phyloP scores from a whole-genome alignment of 495 filamentous ascomycete genomes.

The Penicillium lividum region DNA sequence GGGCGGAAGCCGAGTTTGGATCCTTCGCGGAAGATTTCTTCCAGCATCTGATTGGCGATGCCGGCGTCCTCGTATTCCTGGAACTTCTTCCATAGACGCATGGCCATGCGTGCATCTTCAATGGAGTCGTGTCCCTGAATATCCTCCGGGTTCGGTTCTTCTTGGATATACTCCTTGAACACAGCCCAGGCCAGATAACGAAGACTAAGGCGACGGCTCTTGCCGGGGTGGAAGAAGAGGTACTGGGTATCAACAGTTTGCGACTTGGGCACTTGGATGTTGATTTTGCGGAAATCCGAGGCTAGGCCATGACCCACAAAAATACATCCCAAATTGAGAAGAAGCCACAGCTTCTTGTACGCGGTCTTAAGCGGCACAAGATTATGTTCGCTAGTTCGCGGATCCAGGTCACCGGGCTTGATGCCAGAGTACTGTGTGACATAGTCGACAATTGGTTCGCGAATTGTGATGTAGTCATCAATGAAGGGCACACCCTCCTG shows the following conservation, averaged over 20 bases:
- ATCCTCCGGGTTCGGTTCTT: conserved; percentile 55
- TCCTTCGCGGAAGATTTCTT: conserved; percentile 78
- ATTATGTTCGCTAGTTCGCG: conserved; percentile 68
- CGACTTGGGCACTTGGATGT: conserved; percentile 88
- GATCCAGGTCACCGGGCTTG: conserved; percentile 78
- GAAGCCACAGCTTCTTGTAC: conserved; percentile 97
- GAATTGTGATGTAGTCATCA: conserved; percentile 92
- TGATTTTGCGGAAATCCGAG: conserved; percentile 95
- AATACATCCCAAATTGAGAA: conserved; percentile 88
- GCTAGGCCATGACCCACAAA: conserved; percentile 93
- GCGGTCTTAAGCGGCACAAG: conserved; percentile 85
- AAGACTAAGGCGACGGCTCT: conserved; percentile 76
- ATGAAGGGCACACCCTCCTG: conserved; percentile 84
- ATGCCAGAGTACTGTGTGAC: conserved; percentile 92
- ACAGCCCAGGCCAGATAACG: conserved; percentile 86
- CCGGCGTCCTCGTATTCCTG: conserved; percentile 85
- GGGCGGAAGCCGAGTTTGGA: conserved; percentile 72
- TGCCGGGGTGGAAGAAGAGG: conserved; percentile 69
- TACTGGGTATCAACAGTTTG: conserved; percentile 94
- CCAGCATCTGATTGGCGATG: conserved; percentile 68
- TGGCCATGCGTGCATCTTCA: conserved; percentile 87
- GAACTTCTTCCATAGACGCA: conserved; percentile 88
- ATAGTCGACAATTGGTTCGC: conserved; percentile 93
- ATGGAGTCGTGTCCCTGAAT: conserved; percentile 77
- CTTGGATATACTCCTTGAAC: conserved; percentile 88